A percentile compares a stretch with the other conserved stretches of the same genome.
These are phyloP conservation scores for Ormosia semicastrata DNA, from an alignment of 306 rosid species.

Conservation along the genomic window DNA sequence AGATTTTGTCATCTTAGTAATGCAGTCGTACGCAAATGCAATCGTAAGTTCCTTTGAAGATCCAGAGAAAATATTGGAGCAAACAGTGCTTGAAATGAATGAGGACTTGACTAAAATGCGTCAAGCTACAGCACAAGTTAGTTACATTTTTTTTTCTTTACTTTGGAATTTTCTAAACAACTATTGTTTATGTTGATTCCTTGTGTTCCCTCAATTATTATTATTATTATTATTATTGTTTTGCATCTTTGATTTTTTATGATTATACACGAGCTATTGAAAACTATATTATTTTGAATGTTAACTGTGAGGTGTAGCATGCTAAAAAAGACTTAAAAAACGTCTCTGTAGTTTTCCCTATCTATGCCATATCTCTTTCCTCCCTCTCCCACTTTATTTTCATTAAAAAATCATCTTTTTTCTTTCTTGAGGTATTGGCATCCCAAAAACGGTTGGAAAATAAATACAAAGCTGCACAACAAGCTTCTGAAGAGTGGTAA, in stretches of 20 bases:
- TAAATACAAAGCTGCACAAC: slow-evolving; percentile 80
- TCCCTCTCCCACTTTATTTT: not conserved
- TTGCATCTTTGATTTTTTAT: not conserved
- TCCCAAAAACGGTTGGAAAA: slow-evolving; percentile 93
- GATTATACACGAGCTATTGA: not conserved
- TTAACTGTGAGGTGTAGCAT: not conserved
- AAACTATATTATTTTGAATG: not conserved
- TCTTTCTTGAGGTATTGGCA: slow-evolving; percentile 72
- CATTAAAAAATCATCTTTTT: not conserved
- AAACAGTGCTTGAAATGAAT: slow-evolving; percentile 92
- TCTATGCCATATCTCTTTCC: not conserved
- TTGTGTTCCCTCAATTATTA: not conserved
- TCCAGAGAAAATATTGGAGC: slow-evolving; percentile 96
- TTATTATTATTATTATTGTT: not conserved
- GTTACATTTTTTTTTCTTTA: not conserved
- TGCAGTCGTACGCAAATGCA: slow-evolving; percentile 97
- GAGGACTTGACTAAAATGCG: slow-evolving; percentile 97
- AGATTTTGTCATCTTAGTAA: slow-evolving; percentile 36
- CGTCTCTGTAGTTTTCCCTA: not conserved
- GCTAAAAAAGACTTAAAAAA: not conserved
- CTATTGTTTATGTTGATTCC: not conserved
- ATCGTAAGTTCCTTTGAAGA: slow-evolving; percentile 84
- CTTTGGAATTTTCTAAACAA: not conserved
- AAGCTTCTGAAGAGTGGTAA: slow-evolving; percentile 98
- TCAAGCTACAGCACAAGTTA: slow-evolving; percentile 97